Evolutionary conservation across 2,329 filamentous ascomycete species (phyloP), one percentile per base, ranked within the genome.

Genomic region (Trichoderma aggressivum): DNA sequence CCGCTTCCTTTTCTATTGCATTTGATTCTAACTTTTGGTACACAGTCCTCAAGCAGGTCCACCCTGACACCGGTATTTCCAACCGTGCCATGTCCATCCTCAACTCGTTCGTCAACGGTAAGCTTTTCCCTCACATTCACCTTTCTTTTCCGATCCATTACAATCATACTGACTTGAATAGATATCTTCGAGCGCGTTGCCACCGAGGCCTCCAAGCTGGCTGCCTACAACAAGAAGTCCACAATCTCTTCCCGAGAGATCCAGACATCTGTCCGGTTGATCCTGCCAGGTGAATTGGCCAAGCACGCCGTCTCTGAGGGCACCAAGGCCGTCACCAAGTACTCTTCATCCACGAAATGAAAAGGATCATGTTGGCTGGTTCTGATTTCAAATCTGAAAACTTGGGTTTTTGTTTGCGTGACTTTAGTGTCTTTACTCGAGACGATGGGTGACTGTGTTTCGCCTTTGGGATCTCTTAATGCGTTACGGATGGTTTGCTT

Each of bases 141-240:
- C 1, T 18, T 21, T 24, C 7, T 16, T 43, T 26, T 30, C 1
- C 36, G 16, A 55, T 7, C 14, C n/a, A 7, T 26, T 14, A n/a
- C 18, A 7, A 18, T 26, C 59, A 8, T 14, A 61, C 63, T 68
- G 21, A 53, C 30, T 66, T 61, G 10, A 8, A 24, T 16, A 96
- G 94, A 99, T 81, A 99, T 99, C 83, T 99, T 99, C 84, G 96
- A 99, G 91, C 94, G 96, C 79, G 95, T 99, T 78, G 96, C 96
- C 76, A 98, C 96, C 72, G 96, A 99, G 86, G 96, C 96, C 66
- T 97, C 94, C 83, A 99, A 99, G 92, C 92, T 99, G 74, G 96
- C 96, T 78, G 96, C 96, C 75, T 99, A 99, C 90, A 99, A 99
- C 92, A 99, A 98, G 92, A 99, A 99, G 90, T 98, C 95, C 65